Base-by-base conservation (phyloP, 129 eudicot genomes). In the Lactuca saligna region DNA sequence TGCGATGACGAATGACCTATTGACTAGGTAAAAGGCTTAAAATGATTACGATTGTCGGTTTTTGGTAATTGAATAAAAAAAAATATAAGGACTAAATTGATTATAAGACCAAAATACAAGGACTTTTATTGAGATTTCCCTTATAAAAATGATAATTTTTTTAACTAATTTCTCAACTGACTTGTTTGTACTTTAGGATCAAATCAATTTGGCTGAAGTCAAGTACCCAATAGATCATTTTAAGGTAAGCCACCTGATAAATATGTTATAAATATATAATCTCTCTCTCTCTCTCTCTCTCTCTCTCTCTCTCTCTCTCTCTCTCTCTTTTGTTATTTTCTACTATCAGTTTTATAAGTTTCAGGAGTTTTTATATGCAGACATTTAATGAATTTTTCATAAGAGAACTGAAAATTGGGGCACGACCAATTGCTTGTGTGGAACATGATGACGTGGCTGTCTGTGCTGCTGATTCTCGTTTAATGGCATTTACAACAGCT, bases 401-500 rank as follows among this genome's bases (percentile, higher is more conserved):
- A 78, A 84, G 98, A 83, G 98, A 92, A 79, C 80, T 92, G 63
- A 89, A 86, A 78, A 89, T 83, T 35, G 98, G 90, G 35, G 95
- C 85, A 66, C 74, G 98, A 69, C 96, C 96, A 51, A 75, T 92
- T 78, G 81, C 84, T 41, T 75, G 42, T 44, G 31, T 51, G 71
- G 96, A 85, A 66, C 69, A 83, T 79, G 95, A 92, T 79, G 87
- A 92, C 68, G 80, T 92, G 83, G 95, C 98, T 44, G 88, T 92
- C 46, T 89, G 95, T 70, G 98, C 95, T 62, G 98, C 98, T 63
- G 98, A 92, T 82, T 75, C 90, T 76, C 95, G 98, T 72, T 73
- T 92, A 84, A 92, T 83, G 85, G 90, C 98, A 38, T 92, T 84
- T 71, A 69, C 56, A 71, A 82, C 80, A 42, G 96, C 80, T 72